A percentile compares a stretch with the other conserved stretches of the same genome.
Conservation (phyloP, 305 asterid genomes). For the Plantago coronopus region DNA sequence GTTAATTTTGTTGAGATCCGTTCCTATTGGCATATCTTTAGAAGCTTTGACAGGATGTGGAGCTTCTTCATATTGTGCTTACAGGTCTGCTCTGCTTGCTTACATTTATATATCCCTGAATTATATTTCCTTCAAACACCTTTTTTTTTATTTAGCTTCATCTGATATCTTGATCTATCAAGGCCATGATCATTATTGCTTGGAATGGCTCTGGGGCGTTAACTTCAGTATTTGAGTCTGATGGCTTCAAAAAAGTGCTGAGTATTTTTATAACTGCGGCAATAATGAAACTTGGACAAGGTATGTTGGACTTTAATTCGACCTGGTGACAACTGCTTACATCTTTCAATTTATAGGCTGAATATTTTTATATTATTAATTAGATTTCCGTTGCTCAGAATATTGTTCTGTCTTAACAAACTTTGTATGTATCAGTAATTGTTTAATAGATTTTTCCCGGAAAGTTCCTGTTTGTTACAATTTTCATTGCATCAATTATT, state of each 20-base stretch:
- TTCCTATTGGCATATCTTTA: slow-evolving; percentile 87
- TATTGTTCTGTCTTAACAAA: too few species aligned
- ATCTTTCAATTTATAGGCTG: slow-evolving; percentile 18
- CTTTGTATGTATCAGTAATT: not conserved
- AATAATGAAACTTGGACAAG: slow-evolving; percentile 93
- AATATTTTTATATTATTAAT: not conserved
- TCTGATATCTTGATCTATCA: slow-evolving; percentile 25
- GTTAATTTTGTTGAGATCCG: slow-evolving; percentile 98
- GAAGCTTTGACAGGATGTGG: slow-evolving; percentile 99
- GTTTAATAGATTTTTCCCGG: not conserved
- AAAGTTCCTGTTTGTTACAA: not conserved
- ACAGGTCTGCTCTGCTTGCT: slow-evolving; percentile 55
- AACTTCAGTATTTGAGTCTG: slow-evolving; percentile 50
- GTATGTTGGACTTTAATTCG: slow-evolving; percentile 33
- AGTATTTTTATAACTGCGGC: slow-evolving; percentile 98
- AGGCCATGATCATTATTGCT: slow-evolving; percentile 98
- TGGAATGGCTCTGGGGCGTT: slow-evolving; percentile 85
- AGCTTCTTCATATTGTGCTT: slow-evolving; percentile 91
- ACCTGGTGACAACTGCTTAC: slow-evolving; percentile 7
- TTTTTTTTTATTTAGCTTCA: slow-evolving; percentile 23
- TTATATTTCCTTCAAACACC: slow-evolving; percentile 17
- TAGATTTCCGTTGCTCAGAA: too few species aligned
- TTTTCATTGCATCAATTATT: slow-evolving; percentile 13
- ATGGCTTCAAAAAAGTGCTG: slow-evolving; percentile 78
- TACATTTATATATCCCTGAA: slow-evolving; percentile 16